A percentile compares a stretch with the other conserved stretches of the same genome.
Conservation (phyloP, 2,329 filamentous ascomycete species). For the Fusarium beomiforme region DNA sequence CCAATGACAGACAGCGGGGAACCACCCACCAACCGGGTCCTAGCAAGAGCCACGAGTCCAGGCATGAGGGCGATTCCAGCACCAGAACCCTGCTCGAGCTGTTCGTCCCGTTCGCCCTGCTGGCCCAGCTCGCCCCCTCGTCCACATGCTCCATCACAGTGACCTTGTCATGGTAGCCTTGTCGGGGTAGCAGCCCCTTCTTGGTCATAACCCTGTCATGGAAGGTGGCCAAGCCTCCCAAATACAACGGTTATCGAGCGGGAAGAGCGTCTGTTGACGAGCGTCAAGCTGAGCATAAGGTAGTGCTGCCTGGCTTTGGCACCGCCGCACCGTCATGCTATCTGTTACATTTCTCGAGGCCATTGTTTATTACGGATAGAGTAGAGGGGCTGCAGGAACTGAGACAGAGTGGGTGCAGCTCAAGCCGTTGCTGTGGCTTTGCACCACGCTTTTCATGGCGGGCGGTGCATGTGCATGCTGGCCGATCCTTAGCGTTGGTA, state of each 20-base stretch:
- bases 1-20: conserved; percentile 43
- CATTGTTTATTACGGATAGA: conserved; percentile 22
- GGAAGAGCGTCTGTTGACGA: conserved; percentile 24
- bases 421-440: conserved; percentile 36
- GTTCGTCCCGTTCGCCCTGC: conserved; percentile 40
- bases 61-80: conserved; percentile 36
- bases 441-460: conserved; percentile 19
- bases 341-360: conserved; percentile 22
- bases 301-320: conserved; percentile 7
- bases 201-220: conserved; percentile 43
- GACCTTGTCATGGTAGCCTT: conserved; percentile 41
- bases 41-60: conserved; percentile 39
- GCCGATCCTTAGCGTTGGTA: conserved; percentile 23
- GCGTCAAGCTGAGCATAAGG: conserved; percentile 30
- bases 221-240: conserved; percentile 38
- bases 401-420: conserved; percentile 33
- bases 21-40: conserved; percentile 42
- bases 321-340: conserved; percentile 4
- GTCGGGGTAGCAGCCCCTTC: conserved; percentile 41
- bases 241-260: conserved; percentile 15
- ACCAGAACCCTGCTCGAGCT: conserved; percentile 38
- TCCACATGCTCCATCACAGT: conserved; percentile 30
- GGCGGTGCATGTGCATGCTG: conserved; percentile 23
- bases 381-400: conserved; percentile 36
- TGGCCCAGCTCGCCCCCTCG: conserved; percentile 38